phyloP scores from a whole-genome alignment of 768 basidiomycete genomes.

The Agaricus bisporus region DNA sequence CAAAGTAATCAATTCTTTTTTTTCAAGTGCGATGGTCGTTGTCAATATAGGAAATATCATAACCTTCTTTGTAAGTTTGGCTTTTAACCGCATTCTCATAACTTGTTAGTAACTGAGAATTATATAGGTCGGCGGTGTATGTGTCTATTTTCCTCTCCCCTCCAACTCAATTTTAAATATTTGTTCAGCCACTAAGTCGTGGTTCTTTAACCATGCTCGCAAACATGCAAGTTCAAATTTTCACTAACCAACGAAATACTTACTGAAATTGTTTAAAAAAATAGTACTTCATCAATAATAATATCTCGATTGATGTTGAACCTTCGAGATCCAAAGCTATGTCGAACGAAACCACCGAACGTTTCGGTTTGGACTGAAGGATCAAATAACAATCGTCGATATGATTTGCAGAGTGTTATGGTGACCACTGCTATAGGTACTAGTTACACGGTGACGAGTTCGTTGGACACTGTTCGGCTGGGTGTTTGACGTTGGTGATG shows the following conservation, averaged over 20 bases:
- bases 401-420: not conserved
- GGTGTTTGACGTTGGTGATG: no score
- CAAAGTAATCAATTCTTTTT: not conserved
- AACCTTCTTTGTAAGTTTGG: conserved; percentile 27
- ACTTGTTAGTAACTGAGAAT: not conserved
- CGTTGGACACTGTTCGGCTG: no score
- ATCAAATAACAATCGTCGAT: not conserved
- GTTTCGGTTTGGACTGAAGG: no score
- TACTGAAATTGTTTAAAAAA: not conserved
- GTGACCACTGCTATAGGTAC: no score
- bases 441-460: no score
- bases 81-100: not conserved
- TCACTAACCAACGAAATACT: not conserved
- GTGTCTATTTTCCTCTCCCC: not conserved
- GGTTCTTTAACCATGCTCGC: conserved; percentile 20
- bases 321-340: not conserved
- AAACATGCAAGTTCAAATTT: conserved; percentile 18
- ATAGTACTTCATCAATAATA: not conserved
- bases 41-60: conserved; percentile 31
- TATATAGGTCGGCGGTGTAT: not conserved
- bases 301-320: not conserved
- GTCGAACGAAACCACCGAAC: not conserved
- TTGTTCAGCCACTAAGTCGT: conserved; percentile 15
- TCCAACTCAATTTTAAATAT: not conserved
- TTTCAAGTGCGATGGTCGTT: conserved; percentile 28